Percentiles rank a stretch among this genome's conserved stretches.
phyloP scores from a whole-genome alignment of 371 early-diverging fungal species.

The Mortierella sp. region DNA sequence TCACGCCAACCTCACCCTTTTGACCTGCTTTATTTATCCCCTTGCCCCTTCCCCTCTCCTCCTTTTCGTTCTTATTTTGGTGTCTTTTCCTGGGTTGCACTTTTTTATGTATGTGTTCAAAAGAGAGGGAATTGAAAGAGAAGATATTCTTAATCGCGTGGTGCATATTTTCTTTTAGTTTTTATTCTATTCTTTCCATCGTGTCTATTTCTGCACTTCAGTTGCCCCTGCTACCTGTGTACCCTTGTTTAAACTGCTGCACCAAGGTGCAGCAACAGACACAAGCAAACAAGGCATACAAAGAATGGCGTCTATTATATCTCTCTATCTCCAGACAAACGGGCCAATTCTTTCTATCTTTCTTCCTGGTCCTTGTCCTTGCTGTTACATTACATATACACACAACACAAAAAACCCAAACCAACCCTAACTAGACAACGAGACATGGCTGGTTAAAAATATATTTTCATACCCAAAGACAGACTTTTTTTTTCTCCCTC shows the following conservation, averaged over 20 bases:
- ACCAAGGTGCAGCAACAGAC: not conserved
- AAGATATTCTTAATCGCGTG: not conserved
- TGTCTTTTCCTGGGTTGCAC: constrained; percentile 2
- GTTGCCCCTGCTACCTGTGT: not conserved
- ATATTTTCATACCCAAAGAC: not conserved
- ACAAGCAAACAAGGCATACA: not conserved
- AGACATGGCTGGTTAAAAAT: not conserved
- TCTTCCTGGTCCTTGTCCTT: not conserved
- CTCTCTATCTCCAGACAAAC: constrained; percentile 11
- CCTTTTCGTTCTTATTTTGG: too few species aligned
- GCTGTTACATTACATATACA: too few species aligned
- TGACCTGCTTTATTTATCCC: not conserved
- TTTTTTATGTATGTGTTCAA: not conserved
- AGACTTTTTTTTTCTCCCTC: not conserved
- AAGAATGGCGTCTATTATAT: not conserved
- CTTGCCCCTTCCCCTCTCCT: not conserved
- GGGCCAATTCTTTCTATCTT: not conserved
- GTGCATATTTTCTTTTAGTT: not conserved
- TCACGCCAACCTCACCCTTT: not conserved
- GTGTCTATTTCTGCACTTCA: constrained; percentile 12
- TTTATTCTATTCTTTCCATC: constrained; percentile 1
- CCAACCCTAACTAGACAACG: not conserved
- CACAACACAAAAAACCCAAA: too few species aligned
- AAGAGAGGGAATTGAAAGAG: too few species aligned
- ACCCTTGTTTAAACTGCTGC: constrained; percentile 6